Percentiles rank a stretch among this genome's conserved stretches.
These are phyloP conservation scores for Mycena capillaripes DNA, from an alignment of 768 basidiomycete species.

Conservation along the genomic window DNA sequence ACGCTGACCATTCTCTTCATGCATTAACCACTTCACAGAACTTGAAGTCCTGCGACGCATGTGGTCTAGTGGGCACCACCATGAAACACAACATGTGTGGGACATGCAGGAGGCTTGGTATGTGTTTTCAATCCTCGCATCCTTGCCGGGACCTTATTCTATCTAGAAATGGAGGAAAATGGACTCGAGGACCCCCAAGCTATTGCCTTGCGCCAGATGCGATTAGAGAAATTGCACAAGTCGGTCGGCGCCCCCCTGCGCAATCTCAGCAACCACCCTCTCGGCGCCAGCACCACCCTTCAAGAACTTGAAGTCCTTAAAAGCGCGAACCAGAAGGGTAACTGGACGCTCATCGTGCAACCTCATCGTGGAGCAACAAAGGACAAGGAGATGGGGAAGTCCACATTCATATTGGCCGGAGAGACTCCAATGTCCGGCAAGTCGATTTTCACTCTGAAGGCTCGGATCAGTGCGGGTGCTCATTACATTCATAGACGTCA, in stretches of 20 bases:
- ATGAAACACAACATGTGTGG: neutral
- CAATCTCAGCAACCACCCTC: neutral
- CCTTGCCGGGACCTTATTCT: too few relatives aligned
- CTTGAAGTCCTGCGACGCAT: conserved; percentile 4
- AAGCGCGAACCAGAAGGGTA: neutral
- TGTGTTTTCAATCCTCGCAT: neutral
- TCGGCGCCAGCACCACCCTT: neutral
- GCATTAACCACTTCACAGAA: neutral
- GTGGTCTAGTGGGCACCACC: neutral
- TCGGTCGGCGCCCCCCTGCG: neutral
- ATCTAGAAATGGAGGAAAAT: neutral
- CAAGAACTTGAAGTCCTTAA: neutral
- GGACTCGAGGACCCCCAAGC: neutral
- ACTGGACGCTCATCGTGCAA: neutral
- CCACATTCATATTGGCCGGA: neutral
- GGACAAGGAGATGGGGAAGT: neutral
- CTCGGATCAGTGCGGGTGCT: too few relatives aligned
- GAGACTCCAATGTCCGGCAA: neutral
- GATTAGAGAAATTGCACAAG: neutral
- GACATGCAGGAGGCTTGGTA: neutral
- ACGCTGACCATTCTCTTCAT: neutral
- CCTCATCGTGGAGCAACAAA: neutral
- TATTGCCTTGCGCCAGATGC: neutral
- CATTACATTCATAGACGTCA: neutral
- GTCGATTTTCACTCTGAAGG: neutral